Evolutionary conservation across 805 yeast species (phyloP).

Genomic region (Metschnikowia santaceciliae): DNA sequence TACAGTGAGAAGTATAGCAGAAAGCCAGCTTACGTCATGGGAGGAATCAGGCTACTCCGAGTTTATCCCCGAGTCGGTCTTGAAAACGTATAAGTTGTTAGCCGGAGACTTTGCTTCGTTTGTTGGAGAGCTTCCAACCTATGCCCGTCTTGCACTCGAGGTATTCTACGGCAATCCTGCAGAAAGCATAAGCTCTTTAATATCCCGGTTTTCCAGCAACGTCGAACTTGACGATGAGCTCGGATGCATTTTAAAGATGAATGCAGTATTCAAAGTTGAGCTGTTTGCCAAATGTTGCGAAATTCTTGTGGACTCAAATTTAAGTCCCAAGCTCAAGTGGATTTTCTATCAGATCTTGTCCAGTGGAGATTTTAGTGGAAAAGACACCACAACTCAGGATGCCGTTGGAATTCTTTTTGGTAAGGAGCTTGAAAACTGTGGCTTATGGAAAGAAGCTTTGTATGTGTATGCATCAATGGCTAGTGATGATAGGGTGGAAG

Average conservation of each 20-base stretch:
- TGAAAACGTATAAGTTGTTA: slow-evolving; percentile 61
- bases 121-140: slow-evolving; percentile 58
- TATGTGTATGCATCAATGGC: slow-evolving; percentile 57
- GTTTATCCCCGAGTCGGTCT: slow-evolving; percentile 50
- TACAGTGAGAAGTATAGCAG: slow-evolving; percentile 52
- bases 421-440: slow-evolving; percentile 42
- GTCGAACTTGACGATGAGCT: background rate
- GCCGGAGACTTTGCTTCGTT: slow-evolving; percentile 46
- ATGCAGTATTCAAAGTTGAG: slow-evolving; percentile 5
- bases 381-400: slow-evolving; percentile 16
- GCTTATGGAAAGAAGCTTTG: slow-evolving; percentile 55
- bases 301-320: slow-evolving; percentile 10
- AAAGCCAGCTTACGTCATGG: slow-evolving; percentile 68
- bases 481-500: slow-evolving; percentile 43
- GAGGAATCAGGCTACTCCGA: slow-evolving; percentile 33
- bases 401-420: slow-evolving; percentile 41
- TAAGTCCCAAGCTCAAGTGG: slow-evolving; percentile 50
- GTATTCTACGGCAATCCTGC: slow-evolving; percentile 57
- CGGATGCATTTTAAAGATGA: slow-evolving; percentile 19
- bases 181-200: slow-evolving; percentile 7
- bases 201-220: slow-evolving; percentile 1
- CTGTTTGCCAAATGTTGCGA: slow-evolving; percentile 7
- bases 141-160: slow-evolving; percentile 51
- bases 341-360: slow-evolving; percentile 42
- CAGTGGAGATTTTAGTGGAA: slow-evolving; percentile 6